These are phyloP conservation scores for Astraeus odoratus DNA, from an alignment of 768 basidiomycete species.

Conservation along the genomic window DNA sequence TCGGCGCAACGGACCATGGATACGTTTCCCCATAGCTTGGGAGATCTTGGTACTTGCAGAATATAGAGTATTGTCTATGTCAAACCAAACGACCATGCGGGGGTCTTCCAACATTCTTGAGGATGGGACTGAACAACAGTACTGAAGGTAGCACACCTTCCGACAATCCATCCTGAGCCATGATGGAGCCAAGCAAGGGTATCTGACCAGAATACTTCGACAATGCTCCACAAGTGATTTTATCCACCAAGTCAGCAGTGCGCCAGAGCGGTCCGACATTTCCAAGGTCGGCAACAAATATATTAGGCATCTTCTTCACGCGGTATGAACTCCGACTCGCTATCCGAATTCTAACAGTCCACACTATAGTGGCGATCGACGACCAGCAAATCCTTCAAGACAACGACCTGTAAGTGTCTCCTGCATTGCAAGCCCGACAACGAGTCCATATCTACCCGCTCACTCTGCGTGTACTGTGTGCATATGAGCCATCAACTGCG, in stretches of 20 bases:
- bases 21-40: constrained; percentile 71
- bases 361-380: constrained; percentile 19
- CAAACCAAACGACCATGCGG: constrained; percentile 65
- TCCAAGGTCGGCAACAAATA: constrained; percentile 1
- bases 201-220: too few species aligned
- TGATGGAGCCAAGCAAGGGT: constrained; percentile 15
- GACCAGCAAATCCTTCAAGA: constrained; percentile 36
- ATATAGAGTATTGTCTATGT: constrained; percentile 87
- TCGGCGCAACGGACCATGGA: constrained; percentile 48
- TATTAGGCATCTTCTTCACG: constrained; percentile 20
- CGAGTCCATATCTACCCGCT: not conserved
- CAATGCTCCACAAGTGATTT: not conserved
- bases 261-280: constrained; percentile 8
- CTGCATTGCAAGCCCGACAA: constrained; percentile 9
- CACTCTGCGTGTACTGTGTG: not conserved
- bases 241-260: not conserved
- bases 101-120: constrained; percentile 34
- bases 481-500: constrained; percentile 6
- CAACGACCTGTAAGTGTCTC: constrained; percentile 33
- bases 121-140: not conserved
- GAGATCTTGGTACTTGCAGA: constrained; percentile 69
- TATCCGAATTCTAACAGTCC: constrained; percentile 8
- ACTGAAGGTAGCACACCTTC: constrained; percentile 18
- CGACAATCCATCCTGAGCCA: constrained; percentile 13
- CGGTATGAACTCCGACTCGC: constrained; percentile 10